These are phyloP conservation scores for Suillus variegatus DNA, from an alignment of 768 basidiomycete genomes.

Conservation along the genomic window DNA sequence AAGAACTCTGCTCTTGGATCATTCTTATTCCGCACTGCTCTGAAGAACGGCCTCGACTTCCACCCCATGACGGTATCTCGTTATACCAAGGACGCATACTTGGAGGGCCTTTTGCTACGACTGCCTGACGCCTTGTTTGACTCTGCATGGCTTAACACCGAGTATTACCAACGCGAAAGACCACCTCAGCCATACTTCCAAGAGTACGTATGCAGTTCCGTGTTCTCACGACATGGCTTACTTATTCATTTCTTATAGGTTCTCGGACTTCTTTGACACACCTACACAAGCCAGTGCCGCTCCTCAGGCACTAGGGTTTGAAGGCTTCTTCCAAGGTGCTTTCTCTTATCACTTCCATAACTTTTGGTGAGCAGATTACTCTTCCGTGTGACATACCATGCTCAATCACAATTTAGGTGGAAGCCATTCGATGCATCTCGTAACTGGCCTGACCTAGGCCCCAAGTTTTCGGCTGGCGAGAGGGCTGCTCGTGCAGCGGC, in stretches of 20 bases:
- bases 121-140: constrained; percentile 97
- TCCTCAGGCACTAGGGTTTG: constrained; percentile 86
- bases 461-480: constrained; percentile 77
- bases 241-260: constrained; percentile 46
- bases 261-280: constrained; percentile 87
- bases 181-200: constrained; percentile 95
- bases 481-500: constrained; percentile 55
- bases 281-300: constrained; percentile 73
- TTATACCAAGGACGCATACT: constrained; percentile 86
- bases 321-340: constrained; percentile 95
- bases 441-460: constrained; percentile 95
- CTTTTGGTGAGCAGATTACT: constrained; percentile 61
- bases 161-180: constrained; percentile 86
- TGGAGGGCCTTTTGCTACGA: constrained; percentile 82
- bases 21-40: constrained; percentile 91
- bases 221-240: background rate
- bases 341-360: constrained; percentile 98
- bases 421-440: constrained; percentile 88
- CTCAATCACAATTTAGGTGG: constrained; percentile 64
- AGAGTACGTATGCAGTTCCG: constrained; percentile 48
- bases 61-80: constrained; percentile 94
- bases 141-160: constrained; percentile 94
- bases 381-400: background rate
- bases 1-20: constrained; percentile 89
- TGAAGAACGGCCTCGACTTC: constrained; percentile 94